phyloP scores from a whole-genome alignment of 441 rosid species.

The Francoa sonchifolia region DNA sequence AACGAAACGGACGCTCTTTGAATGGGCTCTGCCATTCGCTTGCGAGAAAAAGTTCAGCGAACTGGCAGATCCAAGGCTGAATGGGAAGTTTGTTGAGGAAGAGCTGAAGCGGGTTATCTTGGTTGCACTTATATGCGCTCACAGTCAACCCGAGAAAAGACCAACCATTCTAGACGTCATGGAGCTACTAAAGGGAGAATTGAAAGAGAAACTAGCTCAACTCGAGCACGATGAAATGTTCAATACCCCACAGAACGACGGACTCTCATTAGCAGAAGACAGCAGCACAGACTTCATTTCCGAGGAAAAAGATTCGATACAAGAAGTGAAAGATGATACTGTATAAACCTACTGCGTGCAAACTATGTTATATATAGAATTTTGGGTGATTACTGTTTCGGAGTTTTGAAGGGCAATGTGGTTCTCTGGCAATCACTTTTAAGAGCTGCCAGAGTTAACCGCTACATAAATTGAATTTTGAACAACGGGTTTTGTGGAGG shows the following conservation, averaged over 20 bases:
- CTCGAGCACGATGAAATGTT: slow-evolving; percentile 13
- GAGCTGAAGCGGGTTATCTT: slow-evolving; percentile 12
- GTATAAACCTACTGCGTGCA: no score
- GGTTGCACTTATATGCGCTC: slow-evolving; percentile 13
- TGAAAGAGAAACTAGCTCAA: slow-evolving; percentile 8
- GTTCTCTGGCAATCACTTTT: no score
- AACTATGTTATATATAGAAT: no score
- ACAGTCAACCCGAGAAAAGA: slow-evolving; percentile 19
- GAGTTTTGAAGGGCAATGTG: no score
- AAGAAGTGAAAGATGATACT: slow-evolving; percentile 13
- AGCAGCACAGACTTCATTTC: slow-evolving; percentile 9
- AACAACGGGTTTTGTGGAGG: no score
- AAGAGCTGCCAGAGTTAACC: no score
- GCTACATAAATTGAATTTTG: no score
- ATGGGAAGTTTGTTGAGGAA: slow-evolving; percentile 10
- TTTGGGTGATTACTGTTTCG: no score
- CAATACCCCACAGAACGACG: slow-evolving; percentile 3
- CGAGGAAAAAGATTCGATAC: slow-evolving; percentile 8
- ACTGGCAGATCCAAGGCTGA: slow-evolving; percentile 15
- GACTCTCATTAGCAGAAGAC: slow-evolving; percentile 10
- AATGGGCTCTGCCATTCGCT: slow-evolving; percentile 19
- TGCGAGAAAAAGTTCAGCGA: slow-evolving; percentile 15
- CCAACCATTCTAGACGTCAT: slow-evolving; percentile 16
- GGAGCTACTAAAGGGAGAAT: slow-evolving; percentile 15
- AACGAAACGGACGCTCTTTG: slow-evolving; percentile 13